Evolutionary conservation across 1,284 basidiomycete species (phyloP), one percentile per base, ranked within the genome.

Genomic region (Moesziomyces antarcticus): DNA sequence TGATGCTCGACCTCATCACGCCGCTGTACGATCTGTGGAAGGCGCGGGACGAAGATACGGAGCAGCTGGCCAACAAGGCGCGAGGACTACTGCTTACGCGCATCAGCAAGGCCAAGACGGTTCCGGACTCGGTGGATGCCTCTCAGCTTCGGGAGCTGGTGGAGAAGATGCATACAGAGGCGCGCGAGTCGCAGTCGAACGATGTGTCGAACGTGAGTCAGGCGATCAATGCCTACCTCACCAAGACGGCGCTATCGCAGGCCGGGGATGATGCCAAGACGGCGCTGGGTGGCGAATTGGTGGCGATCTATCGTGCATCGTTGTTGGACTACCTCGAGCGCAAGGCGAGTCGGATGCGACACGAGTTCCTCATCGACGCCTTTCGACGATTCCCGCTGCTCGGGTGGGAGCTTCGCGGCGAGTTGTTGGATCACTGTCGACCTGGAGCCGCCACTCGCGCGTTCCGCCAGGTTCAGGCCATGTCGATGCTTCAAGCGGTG

Each of bases 61-160:
- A 73, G 21, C 94, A 97, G 74, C 87, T 98, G 9, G 88, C 91
- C 9, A 91, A 93, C 81, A 95, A 96, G 85, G 91, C 93, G 0
- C 88, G 88, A 50, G 90, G 91, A 20, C 89, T 97, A 64, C 86
- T 97, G 46, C 89, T 89, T 43, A 88, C 88, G 37, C 89, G 92
- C 37, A 87, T 97, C 61, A 88, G 88, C 65, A 93, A 93, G 81
- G 86, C 89, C 48, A 94, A 91, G 80, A 91, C 92, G 21, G 75
- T 89, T 3, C 90, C 83, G 5, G 84, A 85, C 18, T 85, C 24
- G 24, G 24, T 87, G n/a, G 88, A 91, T 61, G 67, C 82, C 14
- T 60, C 44, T 0, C 50, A 73, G n/a, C 85, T 87, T 6, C 82
- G 85, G 40, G 85, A 86, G 3, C 84, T 90, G n/a, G 85, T 94